Percentiles rank a stretch among this genome's conserved stretches.
phyloP scores from a whole-genome alignment of 2,329 filamentous ascomycete species.

The Purpureocillium takamizusanense region DNA sequence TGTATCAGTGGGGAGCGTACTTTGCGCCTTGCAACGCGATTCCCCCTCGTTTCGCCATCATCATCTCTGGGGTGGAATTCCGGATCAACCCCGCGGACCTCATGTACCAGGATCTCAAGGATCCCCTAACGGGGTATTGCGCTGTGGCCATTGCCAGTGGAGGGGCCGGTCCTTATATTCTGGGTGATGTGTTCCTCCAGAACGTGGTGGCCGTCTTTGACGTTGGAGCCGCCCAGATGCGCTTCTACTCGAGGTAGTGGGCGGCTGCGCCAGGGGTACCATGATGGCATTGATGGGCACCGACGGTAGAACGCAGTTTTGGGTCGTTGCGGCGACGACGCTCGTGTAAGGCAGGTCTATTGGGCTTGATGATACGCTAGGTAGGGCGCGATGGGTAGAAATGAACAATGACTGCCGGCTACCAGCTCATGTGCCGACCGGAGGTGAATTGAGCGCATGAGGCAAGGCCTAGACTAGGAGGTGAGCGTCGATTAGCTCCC shows the following conservation, averaged over 20 bases:
- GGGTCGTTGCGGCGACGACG: too few species aligned
- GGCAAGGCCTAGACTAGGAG: too few species aligned
- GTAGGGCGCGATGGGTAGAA: too few species aligned
- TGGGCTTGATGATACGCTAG: too few species aligned
- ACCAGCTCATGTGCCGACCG: too few species aligned
- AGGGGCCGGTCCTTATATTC: slow-evolving; percentile 34
- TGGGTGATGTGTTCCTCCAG: slow-evolving; percentile 41
- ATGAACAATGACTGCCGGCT: too few species aligned
- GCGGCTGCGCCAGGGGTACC: too few species aligned
- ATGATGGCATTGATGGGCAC: too few species aligned
- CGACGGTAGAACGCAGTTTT: too few species aligned
- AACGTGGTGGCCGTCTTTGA: slow-evolving; percentile 41
- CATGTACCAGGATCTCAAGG: slow-evolving; percentile 32
- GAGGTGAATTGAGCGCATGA: too few species aligned
- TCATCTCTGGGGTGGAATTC: slow-evolving; percentile 33
- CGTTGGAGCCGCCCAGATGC: slow-evolving; percentile 35
- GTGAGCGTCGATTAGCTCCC: too few species aligned
- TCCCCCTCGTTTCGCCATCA: slow-evolving; percentile 34
- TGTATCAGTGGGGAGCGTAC: slow-evolving; percentile 37
- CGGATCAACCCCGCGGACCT: slow-evolving; percentile 39
- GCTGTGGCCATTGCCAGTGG: slow-evolving; percentile 37
- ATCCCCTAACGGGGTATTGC: slow-evolving; percentile 37
- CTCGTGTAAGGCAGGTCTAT: too few species aligned
- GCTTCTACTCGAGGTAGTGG: slow-evolving; percentile 25
- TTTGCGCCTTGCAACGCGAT: slow-evolving; percentile 39